Evolutionary conservation across 1,284 basidiomycete genomes (phyloP), one percentile per base, ranked within the genome.

Genomic region (Pyrrhoderma lamaoense): DNA sequence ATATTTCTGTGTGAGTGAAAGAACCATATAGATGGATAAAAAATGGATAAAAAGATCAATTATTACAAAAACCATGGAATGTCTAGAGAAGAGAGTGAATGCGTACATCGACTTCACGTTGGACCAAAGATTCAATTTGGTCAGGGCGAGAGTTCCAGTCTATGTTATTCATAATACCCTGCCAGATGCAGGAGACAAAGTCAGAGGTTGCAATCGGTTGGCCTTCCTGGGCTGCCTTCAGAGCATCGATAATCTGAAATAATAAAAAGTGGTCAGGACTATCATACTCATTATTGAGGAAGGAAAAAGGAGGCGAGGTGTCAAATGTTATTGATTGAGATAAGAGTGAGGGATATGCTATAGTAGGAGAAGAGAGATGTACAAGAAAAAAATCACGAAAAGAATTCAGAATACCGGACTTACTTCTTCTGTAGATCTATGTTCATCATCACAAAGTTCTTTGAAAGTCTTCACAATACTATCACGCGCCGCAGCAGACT

Each of bases 111-210:
- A 94, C 82, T 76, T 93, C 90, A 58, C 85, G 82, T 42, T 94
- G 70, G 14, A 88, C 88, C 52, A 89, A 79, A 42, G 79, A 80
- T 64, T 94, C 91, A 61, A 94, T 82, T 67, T 95, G 91, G 67
- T 97, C 93, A 23, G 91, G 77, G 49, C 90, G 84, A 19, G 89
- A 81, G 59, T 77, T 84, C 85, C 88, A 91, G 66, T 96, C 93
- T 34, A 96, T 74, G 42, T 82, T 82, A 31, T 77, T 73, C 80
- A 96, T 89, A 52, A 96, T 77, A 34, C 89, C 93, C 60, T 87
- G 83, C 90, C 92, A 98, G 62, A 95, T 84, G 70, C 91, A 91
- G 53, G 84, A 77, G 52, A 93, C 77, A 52, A 96, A 75, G 61
- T 98, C 94, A 8, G 77, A 70, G 53, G 93, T 89, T 3, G 89